These are phyloP conservation scores for Coemansia sp. DNA, from an alignment of 192 early-diverging fungal genomes.

Conservation along the genomic window DNA sequence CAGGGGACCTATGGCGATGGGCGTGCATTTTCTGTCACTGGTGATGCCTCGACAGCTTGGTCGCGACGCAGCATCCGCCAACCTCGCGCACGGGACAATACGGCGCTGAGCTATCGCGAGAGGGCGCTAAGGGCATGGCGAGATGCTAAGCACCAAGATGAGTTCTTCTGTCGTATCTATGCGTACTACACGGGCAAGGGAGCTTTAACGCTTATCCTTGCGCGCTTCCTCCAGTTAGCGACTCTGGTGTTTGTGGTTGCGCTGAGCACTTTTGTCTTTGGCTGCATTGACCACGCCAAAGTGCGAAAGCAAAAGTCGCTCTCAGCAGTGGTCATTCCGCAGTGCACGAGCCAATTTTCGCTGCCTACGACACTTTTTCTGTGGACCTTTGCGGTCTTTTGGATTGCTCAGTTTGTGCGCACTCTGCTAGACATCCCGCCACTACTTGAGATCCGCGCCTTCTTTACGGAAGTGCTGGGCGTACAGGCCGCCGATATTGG, in stretches of 20 bases:
- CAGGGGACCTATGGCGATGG: constrained; percentile 32
- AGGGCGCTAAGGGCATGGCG: constrained; percentile 80
- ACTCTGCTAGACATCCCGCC: constrained; percentile 69
- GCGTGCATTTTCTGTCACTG: constrained; percentile 17
- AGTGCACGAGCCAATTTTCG: constrained; percentile 73
- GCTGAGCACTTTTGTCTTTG: constrained; percentile 86
- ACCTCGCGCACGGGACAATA: constrained; percentile 3
- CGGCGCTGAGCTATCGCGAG: constrained; percentile 51
- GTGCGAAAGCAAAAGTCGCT: constrained; percentile 70
- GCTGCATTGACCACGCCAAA: constrained; percentile 87
- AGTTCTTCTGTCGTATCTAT: constrained; percentile 79
- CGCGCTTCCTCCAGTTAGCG: constrained; percentile 75
- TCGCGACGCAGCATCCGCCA: constrained; percentile 15
- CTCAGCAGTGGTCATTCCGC: constrained; percentile 72
- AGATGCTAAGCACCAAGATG: constrained; percentile 82
- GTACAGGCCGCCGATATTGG: constrained; percentile 80
- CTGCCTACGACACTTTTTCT: constrained; percentile 60
- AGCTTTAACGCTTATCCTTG: constrained; percentile 76
- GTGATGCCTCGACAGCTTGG: constrained; percentile 17
- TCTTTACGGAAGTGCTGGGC: constrained; percentile 77
- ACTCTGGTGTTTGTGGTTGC: constrained; percentile 84
- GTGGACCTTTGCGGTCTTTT: constrained; percentile 68
- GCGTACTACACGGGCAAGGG: constrained; percentile 90
- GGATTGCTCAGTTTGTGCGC: constrained; percentile 71
- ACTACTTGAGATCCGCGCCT: constrained; percentile 80